Evolutionary conservation across 306 rosid species (phyloP), one percentile per base, ranked within the genome.

Genomic region (Malus fusca): DNA sequence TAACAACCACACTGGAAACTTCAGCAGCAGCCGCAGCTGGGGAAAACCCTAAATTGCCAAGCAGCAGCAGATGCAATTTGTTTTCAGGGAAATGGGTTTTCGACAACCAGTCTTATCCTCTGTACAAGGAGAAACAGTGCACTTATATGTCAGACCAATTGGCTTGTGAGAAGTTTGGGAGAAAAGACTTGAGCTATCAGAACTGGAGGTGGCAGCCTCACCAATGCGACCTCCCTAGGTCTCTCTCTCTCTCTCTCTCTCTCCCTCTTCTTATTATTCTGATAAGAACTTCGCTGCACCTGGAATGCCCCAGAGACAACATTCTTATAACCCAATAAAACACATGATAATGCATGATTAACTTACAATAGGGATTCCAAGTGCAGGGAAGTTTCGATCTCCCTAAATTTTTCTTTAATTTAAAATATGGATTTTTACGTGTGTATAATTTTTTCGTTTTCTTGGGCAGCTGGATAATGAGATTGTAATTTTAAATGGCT

Each of bases 101-200:
- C 65, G 96, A 93, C 73, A 91, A 91, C 61, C 51, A 80, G 25
- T 77, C 97, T 19, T 86, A 93, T 85, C 98, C 97, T 67, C 79
- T 89, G 0, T 91, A 93, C 78, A 88, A 82, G 53, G 97, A 89
- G 79, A 56, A 71, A 30, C 73, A 89, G 48, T 93, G 97, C 77
- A 81, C 65, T 0, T 93, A 85, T 83, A 88, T 89, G 97, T 93
- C 97, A 18, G 98, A 93, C 76, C 97, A 93, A 22, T 68, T 93
- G 89, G 98, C 97, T 30, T 93, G 98, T 85, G 95, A 71, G 84
- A 93, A 89, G 74, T 93, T 85, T 75, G 98, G 98, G 44, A 86
- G 98, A 81, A 82, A 76, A 51, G 97, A 91, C 53, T 26, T 89
- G 77, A 75, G 84, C 82, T 91, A 82, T 59, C 97, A 81, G 80